These are phyloP conservation scores for Ceratobasidium sp. DNA, from an alignment of 1,284 basidiomycete species.

Conservation along the genomic window DNA sequence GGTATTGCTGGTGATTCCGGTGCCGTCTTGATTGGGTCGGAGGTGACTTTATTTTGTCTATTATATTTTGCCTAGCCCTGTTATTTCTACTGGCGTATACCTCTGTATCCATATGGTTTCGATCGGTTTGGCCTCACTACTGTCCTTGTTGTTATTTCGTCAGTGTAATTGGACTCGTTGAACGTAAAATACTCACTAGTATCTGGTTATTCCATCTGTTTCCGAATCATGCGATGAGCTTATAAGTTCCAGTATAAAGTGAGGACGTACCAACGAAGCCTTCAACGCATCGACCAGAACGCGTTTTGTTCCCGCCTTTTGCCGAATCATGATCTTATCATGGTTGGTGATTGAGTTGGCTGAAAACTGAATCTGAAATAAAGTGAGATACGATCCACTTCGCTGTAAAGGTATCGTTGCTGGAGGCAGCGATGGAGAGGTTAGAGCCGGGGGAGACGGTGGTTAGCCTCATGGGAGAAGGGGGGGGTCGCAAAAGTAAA, in stretches of 20 bases:
- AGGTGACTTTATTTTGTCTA: neutral
- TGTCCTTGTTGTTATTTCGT: neutral
- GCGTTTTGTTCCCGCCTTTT: neutral
- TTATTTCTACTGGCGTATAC: neutral
- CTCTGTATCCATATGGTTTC: neutral
- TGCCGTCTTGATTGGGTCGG: neutral
- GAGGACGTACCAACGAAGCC: neutral
- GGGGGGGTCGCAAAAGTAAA: too few species aligned
- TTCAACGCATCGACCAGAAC: neutral
- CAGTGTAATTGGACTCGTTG: neutral
- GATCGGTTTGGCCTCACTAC: neutral
- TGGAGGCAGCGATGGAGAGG: too few species aligned
- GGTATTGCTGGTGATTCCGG: conserved; percentile 19
- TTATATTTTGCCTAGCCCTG: neutral
- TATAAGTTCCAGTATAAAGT: neutral
- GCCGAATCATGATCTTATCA: neutral
- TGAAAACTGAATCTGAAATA: too few species aligned
- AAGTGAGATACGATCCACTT: too few species aligned
- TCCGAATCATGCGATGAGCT: neutral
- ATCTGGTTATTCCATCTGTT: neutral
- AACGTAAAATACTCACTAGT: neutral
- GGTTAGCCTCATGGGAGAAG: too few species aligned
- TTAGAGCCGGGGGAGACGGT: too few species aligned
- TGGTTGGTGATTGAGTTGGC: too few species aligned
- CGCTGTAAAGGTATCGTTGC: too few species aligned